These are phyloP conservation scores for Metschnikowia picachoensis DNA, from an alignment of 805 yeast species.

Conservation along the genomic window DNA sequence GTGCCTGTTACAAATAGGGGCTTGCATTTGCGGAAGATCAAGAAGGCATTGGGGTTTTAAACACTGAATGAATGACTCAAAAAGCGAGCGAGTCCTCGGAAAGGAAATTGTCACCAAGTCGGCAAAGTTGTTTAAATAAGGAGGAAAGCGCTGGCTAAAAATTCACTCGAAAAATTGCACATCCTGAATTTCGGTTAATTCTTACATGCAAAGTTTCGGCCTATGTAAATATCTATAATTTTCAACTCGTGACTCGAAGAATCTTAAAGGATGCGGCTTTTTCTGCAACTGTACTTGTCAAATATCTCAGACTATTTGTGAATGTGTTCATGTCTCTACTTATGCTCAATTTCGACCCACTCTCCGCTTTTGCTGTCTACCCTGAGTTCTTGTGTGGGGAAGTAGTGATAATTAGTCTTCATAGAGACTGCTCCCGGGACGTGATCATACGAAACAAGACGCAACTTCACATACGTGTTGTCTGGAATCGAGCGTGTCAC, in stretches of 20 bases:
- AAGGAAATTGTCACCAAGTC: too few species aligned
- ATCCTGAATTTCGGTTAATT: too few species aligned
- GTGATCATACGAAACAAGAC: conserved; percentile 80
- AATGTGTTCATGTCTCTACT: conserved; percentile 15
- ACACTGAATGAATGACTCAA: too few species aligned
- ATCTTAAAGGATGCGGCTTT: too few species aligned
- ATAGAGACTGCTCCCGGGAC: conserved; percentile 82
- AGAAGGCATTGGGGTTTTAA: conserved; percentile 39
- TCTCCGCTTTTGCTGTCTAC: conserved; percentile 44
- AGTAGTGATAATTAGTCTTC: conserved; percentile 85
- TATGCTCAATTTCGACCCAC: conserved; percentile 48
- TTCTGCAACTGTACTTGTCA: too few species aligned
- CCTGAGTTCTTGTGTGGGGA: conserved; percentile 65
- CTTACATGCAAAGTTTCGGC: too few species aligned
- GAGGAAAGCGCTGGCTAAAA: too few species aligned
- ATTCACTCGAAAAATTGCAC: background rate
- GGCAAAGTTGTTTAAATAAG: too few species aligned
- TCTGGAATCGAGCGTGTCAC: conserved; percentile 73
- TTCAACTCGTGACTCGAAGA: too few species aligned
- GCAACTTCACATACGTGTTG: conserved; percentile 72
- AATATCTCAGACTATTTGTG: background rate
- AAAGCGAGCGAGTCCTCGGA: too few species aligned
- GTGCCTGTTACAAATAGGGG: conserved; percentile 48
- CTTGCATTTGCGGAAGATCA: conserved; percentile 57
- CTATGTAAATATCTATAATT: too few species aligned